Evolutionary conservation across 2,329 filamentous ascomycete species (phyloP), one percentile per base, ranked within the genome.

Genomic region (Phyllosticta ampelicida): DNA sequence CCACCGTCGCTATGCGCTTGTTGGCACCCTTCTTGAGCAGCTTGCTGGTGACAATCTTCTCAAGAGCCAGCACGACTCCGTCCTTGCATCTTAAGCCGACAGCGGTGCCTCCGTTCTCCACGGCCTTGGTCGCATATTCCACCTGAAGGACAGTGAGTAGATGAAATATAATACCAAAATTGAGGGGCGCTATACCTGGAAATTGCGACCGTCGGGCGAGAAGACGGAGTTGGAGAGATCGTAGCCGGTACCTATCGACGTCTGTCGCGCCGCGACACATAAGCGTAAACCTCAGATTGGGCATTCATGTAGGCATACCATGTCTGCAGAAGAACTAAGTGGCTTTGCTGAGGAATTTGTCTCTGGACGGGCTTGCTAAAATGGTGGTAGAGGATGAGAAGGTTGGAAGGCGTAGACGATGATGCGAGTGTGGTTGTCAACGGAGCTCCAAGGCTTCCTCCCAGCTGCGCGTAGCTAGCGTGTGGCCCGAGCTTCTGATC

Each of bases 211-310:
- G 78, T 99, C 94, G 65, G 94, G 94, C 53, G 94, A 97, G 82
- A 97, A 99, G 80, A 97, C 95, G 71, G 94, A 97, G 83, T 99
- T 99, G 74, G 90, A 90, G 69, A 99, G 87, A 84, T 99, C 94
- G 79, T 99, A 99, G 71, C 94, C 94, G 70, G 94, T 99, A 73
- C 94, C 94, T 87, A 99, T 99, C 72, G 94, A 99, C 71, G 94
- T 99, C 94, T 99, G 49, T 54, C 50, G 57, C 52, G 36, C 50
- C 51, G 51, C 48, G 36, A 51, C 18, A 28, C 21, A n/a, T 58
- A 53, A 58, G 55, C 50, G 50, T 20, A 30, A 18, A 16, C 19
- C 10, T 9, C 36, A 23, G 28, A 49, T 9, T 51, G 21, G 28
- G 23, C 16, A 52, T 16, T 18, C 13, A 26, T 10, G 36, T 10